Evolutionary conservation across 169 alveolate genomes (phyloP).

Genomic region (Theileria parva): DNA sequence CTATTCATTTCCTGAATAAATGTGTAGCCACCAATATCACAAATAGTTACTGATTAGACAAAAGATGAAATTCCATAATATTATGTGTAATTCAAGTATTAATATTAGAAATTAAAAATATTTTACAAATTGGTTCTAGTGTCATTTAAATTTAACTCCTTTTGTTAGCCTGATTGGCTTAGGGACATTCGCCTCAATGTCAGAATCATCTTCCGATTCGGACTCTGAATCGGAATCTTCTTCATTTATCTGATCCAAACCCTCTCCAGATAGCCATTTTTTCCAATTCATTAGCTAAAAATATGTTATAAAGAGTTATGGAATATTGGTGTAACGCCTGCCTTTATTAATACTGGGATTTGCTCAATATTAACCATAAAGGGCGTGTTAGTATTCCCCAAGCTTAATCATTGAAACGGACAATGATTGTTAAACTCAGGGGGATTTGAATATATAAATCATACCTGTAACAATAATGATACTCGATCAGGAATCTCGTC

Average conservation of each 20-base stretch:
- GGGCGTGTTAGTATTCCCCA: slow-evolving; percentile 18
- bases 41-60: background rate
- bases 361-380: slow-evolving; percentile 11
- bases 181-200: slow-evolving; percentile 67
- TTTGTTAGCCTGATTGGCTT: slow-evolving; percentile 55
- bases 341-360: slow-evolving; percentile 13
- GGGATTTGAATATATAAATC: background rate
- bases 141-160: slow-evolving; percentile 25
- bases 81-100: background rate
- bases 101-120: slow-evolving; percentile 4
- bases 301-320: background rate
- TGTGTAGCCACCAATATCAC: background rate
- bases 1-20: background rate
- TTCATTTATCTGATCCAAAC: background rate
- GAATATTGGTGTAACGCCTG: slow-evolving; percentile 19
- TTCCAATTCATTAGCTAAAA: slow-evolving; percentile 61
- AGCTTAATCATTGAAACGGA: background rate
- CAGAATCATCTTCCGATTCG: slow-evolving; percentile 58
- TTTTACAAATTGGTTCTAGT: background rate
- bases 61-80: background rate
- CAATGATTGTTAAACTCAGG: slow-evolving; percentile 1
- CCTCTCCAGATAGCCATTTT: slow-evolving; percentile 64
- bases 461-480: slow-evolving; percentile 59
- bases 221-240: slow-evolving; percentile 37
- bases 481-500: slow-evolving; percentile 62